These are phyloP conservation scores for Alloteropsis semialata DNA, from an alignment of 176 grass and related monocot genomes.

Conservation along the genomic window DNA sequence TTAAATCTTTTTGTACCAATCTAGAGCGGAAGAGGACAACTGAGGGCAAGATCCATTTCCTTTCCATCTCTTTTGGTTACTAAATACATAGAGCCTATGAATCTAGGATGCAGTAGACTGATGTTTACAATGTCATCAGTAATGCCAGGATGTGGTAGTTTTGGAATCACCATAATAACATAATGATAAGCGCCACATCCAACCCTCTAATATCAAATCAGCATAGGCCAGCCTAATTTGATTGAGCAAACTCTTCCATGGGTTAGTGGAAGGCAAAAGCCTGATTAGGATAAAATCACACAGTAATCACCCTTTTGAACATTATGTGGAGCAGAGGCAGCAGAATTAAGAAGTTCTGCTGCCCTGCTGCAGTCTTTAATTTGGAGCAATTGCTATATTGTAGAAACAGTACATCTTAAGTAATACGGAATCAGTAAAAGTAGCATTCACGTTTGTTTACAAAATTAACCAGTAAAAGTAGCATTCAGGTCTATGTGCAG, in stretches of 20 bases:
- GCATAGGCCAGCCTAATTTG: too few species aligned
- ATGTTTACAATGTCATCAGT: slow-evolving; percentile 6
- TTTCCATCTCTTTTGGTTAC: neutral
- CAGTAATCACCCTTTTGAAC: too few species aligned
- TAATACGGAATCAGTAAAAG: too few species aligned
- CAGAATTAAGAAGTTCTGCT: slow-evolving; percentile 40
- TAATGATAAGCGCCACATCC: slow-evolving; percentile 1
- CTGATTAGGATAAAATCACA: too few species aligned
- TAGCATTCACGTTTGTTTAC: too few species aligned
- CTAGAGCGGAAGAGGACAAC: neutral
- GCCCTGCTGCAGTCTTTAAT: slow-evolving; percentile 16
- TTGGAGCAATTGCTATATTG: neutral
- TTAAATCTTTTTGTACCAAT: too few species aligned
- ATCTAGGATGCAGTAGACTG: slow-evolving; percentile 23
- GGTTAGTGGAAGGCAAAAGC: too few species aligned
- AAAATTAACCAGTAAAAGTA: too few species aligned
- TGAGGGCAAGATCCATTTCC: neutral
- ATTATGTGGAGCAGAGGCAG: slow-evolving; percentile 16
- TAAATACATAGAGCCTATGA: slow-evolving; percentile 20
- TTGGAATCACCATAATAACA: slow-evolving; percentile 7
- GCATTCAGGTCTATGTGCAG: too few species aligned
- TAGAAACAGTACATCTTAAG: slow-evolving; percentile 11
- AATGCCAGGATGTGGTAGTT: slow-evolving; percentile 14
- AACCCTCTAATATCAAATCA: slow-evolving; percentile 23
- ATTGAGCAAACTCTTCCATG: too few species aligned